Base-by-base conservation (phyloP, 257 asterid species). In the Nicotiana tomentosiformis region DNA sequence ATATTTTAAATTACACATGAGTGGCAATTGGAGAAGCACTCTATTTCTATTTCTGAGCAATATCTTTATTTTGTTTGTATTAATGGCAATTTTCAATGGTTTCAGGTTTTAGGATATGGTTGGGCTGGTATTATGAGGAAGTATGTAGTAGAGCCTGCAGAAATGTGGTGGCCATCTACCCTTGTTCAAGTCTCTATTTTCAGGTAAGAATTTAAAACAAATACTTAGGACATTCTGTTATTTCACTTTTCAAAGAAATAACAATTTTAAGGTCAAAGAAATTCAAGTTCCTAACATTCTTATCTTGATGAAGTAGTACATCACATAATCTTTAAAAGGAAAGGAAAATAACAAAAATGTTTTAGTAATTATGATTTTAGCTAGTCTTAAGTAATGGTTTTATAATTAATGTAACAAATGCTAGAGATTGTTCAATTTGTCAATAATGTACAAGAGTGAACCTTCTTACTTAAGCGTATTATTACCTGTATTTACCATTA, bases 141-240 rank as follows among this genome's bases (percentile, higher is more conserved):
- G 78, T 90, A 87, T 29, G 95, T 91, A 11, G 81, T 91, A 26
- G 92, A 91, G 68, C 92, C 93, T 26, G 93, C 92, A 14, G 91
- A 89, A 30, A 91, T 91, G 95, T 91, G 93, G 92, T 90, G 95
- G 95, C 93, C 93, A 5, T 12, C 80, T 46, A 84, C 89, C 74
- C 88, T 90, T 16, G 93, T 88, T 81, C 95, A 91, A 88, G 92
- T 91, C 77, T 91, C 92, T 46, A 93, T 91, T 80, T 90, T 91
- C 85, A 84, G 95, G 95, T 91, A 88, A 57, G 11, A 11, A 16
- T 1, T 8, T 7, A 32, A 55, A 12, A 37, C 8, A 37, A 37
- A 37, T 37, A 5, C 43, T 37, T 37, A 5, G 0, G 43, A 37
- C 43, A 0, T 35, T 35, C 39, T 35, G 39, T 35, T 35, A 35